Evolutionary conservation across 2,329 filamentous ascomycete genomes (phyloP).

Genomic region (Trichoderma sp.): DNA sequence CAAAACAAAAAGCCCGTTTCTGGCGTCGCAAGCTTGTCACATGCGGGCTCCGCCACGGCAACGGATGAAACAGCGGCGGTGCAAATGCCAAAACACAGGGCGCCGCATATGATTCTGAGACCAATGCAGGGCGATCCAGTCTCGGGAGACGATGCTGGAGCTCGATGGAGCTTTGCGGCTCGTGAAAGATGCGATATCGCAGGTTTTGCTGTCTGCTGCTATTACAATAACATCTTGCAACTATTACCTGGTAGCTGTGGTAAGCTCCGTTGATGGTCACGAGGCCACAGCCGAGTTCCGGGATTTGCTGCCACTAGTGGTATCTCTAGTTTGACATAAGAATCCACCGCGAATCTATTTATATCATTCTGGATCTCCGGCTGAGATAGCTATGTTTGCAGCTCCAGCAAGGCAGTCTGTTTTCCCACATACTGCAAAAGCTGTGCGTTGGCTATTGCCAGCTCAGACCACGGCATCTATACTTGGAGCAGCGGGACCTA

Average conservation of each 20-base stretch:
- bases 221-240: not conserved
- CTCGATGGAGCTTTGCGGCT: not conserved
- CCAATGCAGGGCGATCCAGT: not conserved
- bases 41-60: conserved; percentile 25
- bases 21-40: not conserved
- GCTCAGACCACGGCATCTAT: not conserved
- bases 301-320: conserved; percentile 2
- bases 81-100: conserved; percentile 25
- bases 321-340: not conserved
- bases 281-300: conserved; percentile 18
- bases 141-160: not conserved
- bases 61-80: conserved; percentile 27
- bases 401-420: not conserved
- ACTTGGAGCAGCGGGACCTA: not conserved
- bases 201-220: not conserved
- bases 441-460: not conserved
- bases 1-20: not conserved
- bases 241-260: not conserved
- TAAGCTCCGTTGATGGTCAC: conserved; percentile 8
- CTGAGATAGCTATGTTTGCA: not conserved
- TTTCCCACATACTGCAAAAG: not conserved
- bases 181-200: not conserved
- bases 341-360: conserved; percentile 14
- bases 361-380: not conserved
- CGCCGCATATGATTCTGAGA: conserved; percentile 22